Evolutionary conservation across 495 filamentous ascomycete species (phyloP).

Genomic region (Usnea hakonensis): DNA sequence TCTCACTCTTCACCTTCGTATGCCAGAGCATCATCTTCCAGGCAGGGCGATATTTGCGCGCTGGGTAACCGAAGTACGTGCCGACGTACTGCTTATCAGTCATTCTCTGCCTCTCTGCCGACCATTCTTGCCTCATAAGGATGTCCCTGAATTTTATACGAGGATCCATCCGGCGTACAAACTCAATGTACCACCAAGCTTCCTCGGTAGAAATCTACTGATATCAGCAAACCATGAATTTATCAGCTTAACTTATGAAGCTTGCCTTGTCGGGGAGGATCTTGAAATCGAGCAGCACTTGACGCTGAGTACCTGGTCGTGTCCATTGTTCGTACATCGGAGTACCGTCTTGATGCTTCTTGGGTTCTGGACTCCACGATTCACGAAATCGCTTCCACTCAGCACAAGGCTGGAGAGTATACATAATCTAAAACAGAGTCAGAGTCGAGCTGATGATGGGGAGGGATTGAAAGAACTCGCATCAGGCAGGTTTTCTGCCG

Average conservation of each 20-base stretch:
- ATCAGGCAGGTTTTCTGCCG: neutral
- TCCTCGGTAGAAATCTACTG: slow-evolving; percentile 5
- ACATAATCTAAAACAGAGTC: neutral
- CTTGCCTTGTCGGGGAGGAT: neutral
- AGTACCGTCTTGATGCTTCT: neutral
- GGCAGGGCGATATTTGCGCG: neutral
- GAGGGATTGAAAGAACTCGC: neutral
- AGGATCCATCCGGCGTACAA: slow-evolving; percentile 8
- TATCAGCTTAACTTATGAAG: neutral
- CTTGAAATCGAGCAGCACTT: neutral
- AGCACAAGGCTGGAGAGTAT: neutral
- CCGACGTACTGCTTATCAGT: neutral
- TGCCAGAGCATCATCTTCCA: neutral
- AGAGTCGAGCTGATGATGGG: neutral
- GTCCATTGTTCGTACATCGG: neutral
- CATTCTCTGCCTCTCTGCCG: neutral
- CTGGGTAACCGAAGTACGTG: neutral
- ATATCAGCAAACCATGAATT: neutral
- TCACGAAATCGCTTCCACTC: neutral
- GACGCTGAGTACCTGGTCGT: neutral
- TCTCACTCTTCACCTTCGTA: neutral
- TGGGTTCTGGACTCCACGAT: neutral
- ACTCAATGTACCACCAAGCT: slow-evolving; percentile 5
- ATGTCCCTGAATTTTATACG: neutral
- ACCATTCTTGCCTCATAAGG: neutral